Percentiles rank a stretch among this genome's conserved stretches.
These are phyloP conservation scores for Yamadazyma trypodendri DNA, from an alignment of 1,139 yeast genomes.

Conservation along the genomic window DNA sequence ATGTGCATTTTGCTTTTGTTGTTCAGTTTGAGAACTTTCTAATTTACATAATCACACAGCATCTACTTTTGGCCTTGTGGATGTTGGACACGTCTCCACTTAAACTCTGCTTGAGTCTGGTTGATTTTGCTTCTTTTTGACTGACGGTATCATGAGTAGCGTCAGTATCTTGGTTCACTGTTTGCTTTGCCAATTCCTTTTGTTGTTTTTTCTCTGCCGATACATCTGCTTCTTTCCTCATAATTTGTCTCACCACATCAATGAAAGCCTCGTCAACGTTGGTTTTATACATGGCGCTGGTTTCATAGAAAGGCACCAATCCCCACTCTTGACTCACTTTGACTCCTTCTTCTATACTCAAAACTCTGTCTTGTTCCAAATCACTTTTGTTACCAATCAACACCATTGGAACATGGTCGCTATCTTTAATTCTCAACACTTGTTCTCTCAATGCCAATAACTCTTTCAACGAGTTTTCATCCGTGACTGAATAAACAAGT, in stretches of 20 bases:
- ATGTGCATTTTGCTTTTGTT: no score
- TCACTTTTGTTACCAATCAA: constrained; percentile 89
- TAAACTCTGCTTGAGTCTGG: constrained; percentile 15
- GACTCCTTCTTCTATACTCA: constrained; percentile 78
- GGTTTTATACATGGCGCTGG: constrained; percentile 87
- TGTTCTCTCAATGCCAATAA: constrained; percentile 82
- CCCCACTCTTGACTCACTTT: constrained; percentile 85
- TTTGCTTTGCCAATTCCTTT: constrained; percentile 38
- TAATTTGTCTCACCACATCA: constrained; percentile 85
- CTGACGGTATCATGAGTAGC: constrained; percentile 6
- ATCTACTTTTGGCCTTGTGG: constrained; percentile 15
- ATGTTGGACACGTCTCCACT: constrained; percentile 13
- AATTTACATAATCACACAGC: constrained; percentile 18
- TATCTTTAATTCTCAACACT: constrained; percentile 84
- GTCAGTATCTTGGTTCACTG: constrained; percentile 7
- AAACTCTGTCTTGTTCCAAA: constrained; percentile 70
- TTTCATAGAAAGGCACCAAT: constrained; percentile 86
- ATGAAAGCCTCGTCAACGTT: constrained; percentile 90
- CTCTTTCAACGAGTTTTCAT: constrained; percentile 80
- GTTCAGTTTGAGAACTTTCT: no score
- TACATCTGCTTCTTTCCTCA: constrained; percentile 64
- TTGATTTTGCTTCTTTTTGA: constrained; percentile 14
- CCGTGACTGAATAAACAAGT: constrained; percentile 87
- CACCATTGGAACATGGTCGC: constrained; percentile 76
- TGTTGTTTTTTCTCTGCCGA: constrained; percentile 49